phyloP scores from a whole-genome alignment of 208 protist species.

The Trypanosoma scelopori region DNA sequence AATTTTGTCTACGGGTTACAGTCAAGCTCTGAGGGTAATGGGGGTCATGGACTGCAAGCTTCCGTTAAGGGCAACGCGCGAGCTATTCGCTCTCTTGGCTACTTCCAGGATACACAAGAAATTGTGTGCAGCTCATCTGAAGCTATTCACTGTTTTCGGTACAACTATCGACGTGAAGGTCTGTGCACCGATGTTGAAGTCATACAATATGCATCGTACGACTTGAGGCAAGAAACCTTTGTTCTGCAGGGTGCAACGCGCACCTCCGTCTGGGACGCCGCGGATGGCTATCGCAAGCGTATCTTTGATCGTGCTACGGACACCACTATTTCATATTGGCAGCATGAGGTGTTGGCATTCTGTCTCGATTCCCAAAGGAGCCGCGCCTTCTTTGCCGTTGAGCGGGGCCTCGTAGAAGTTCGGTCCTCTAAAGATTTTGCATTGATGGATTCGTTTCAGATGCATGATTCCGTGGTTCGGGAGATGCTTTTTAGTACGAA shows the following conservation, averaged over 20 bases:
- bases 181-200: constrained; percentile 48
- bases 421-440: constrained; percentile 38
- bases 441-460: constrained; percentile 24
- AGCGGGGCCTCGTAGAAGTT: constrained; percentile 42
- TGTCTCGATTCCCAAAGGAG: constrained; percentile 61
- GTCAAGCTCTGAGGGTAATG: not conserved
- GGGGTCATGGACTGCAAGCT: not conserved
- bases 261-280: constrained; percentile 61
- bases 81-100: constrained; percentile 35
- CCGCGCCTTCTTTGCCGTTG: constrained; percentile 53
- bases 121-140: constrained; percentile 60
- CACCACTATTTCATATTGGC: constrained; percentile 14
- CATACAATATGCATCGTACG: constrained; percentile 39
- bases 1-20: constrained; percentile 26
- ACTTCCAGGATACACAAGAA: constrained; percentile 56
- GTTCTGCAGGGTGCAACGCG: constrained; percentile 64
- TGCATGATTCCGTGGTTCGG: constrained; percentile 27
- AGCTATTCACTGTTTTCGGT: constrained; percentile 52
- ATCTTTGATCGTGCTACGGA: constrained; percentile 43
- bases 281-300: constrained; percentile 37
- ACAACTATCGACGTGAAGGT: constrained; percentile 37
- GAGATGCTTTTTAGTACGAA: constrained; percentile 59
- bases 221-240: constrained; percentile 42
- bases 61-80: constrained; percentile 8
- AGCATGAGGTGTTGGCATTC: constrained; percentile 46